Evolutionary conservation across 192 early-diverging fungal genomes (phyloP), one percentile per base, ranked within the genome.

Genomic region (Rhizophagus sp.): DNA sequence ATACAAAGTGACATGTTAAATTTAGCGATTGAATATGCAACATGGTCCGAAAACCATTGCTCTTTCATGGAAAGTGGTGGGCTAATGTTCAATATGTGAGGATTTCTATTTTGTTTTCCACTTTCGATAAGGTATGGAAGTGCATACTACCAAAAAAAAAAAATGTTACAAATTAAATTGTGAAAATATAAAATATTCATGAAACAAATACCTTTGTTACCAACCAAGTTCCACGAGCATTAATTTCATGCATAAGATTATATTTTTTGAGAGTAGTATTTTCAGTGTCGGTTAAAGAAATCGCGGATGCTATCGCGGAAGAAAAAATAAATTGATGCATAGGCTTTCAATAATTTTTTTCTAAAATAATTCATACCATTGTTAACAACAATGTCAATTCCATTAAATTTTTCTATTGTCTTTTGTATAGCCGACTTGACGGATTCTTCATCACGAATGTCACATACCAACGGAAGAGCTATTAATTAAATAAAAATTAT

Each of bases 381-480:
- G 85, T 95, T 96, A 86, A 95, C 85, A 13, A 96, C 85, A 73
- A 96, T 94, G 80, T 96, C 95, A 76, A 96, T 91, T 36, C 92
- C 89, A 13, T 93, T 93, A 86, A 96, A 96, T 61, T 83, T 82
- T 49, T 83, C 81, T 1, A 91, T 92, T 1, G 92, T 90, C 81
- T 91, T 78, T 10, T 89, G 82, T 41, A 96, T 89, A 5, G 93
- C 95, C 11, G 72, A 78, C 77, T 88, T 69, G 66, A 96, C 91
- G 76, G 93, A 91, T 41, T 88, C 89, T 82, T 95, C 94, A 76
- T 90, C 90, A 72, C 94, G 91, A 82, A 96, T 95, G 78, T 96
- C 94, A 85, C 95, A 96, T 66, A 92, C 83, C 44, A 96, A 83
- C 1, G 94, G 89, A 47, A 96, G 87, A 9, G 92, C 94, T 86